Evolutionary conservation across 2,329 filamentous ascomycete species (phyloP).

Genomic region (Pyrenophora graminea): DNA sequence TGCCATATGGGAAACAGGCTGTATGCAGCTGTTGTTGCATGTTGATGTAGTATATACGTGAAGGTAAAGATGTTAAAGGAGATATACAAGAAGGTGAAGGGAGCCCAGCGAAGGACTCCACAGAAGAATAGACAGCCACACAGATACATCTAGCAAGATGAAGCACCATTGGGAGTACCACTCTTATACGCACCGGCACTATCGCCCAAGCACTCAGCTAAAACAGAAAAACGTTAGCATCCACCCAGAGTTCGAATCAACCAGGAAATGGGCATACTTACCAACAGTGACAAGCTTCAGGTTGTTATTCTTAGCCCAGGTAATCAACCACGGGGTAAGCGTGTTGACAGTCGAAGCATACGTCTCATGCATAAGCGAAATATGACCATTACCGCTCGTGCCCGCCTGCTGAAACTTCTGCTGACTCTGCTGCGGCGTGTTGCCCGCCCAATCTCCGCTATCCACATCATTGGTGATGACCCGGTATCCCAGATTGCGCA

Average conservation of each 20-base stretch:
- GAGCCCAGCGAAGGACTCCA: too few relatives aligned
- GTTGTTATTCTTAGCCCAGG: conserved; percentile 44
- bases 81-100: too few relatives aligned
- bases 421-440: conserved; percentile 40
- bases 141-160: conserved; percentile 20
- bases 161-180: conserved; percentile 26
- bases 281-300: conserved; percentile 44
- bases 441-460: conserved; percentile 42
- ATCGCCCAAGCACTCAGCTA: conserved; percentile 42
- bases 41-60: too few relatives aligned
- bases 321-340: conserved; percentile 44
- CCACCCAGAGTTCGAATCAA: too few relatives aligned
- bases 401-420: conserved; percentile 39
- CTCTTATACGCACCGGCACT: conserved; percentile 32
- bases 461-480: conserved; percentile 44
- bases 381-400: conserved; percentile 42
- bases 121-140: too few relatives aligned
- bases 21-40: too few relatives aligned
- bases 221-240: not conserved
- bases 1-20: too few relatives aligned
- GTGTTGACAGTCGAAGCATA: conserved; percentile 41
- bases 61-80: too few relatives aligned
- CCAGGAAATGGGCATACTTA: conserved; percentile 17
- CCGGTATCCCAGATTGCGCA: conserved; percentile 43
- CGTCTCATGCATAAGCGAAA: conserved; percentile 44